phyloP scores from a whole-genome alignment of 2,329 filamentous ascomycete species.

The Aspergillus sp. region DNA sequence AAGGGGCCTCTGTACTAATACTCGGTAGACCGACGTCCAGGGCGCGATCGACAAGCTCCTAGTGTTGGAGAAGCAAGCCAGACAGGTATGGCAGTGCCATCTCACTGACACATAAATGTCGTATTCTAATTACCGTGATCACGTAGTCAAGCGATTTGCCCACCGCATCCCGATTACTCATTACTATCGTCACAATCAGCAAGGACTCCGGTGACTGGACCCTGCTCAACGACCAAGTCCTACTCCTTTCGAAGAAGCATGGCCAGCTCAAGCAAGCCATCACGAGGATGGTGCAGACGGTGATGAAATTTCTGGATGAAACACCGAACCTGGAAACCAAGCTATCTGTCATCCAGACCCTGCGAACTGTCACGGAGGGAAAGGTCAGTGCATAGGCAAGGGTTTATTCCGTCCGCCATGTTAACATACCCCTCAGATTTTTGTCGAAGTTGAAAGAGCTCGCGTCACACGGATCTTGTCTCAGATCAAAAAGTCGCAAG shows the following conservation, averaged over 20 bases:
- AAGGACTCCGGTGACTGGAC: slow-evolving; percentile 92
- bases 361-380: slow-evolving; percentile 95
- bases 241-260: slow-evolving; percentile 98
- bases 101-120: background rate
- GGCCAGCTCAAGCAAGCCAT: slow-evolving; percentile 98
- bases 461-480: slow-evolving; percentile 93
- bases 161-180: slow-evolving; percentile 84
- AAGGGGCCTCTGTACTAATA: slow-evolving; percentile 19
- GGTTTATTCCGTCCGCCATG: background rate
- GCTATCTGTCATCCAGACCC: slow-evolving; percentile 87
- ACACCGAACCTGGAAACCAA: slow-evolving; percentile 85
- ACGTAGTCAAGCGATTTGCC: slow-evolving; percentile 86
- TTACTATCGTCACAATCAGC: slow-evolving; percentile 89
- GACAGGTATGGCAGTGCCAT: slow-evolving; percentile 64
- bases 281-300: slow-evolving; percentile 97
- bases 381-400: slow-evolving; percentile 58
- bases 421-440: slow-evolving; percentile 62
- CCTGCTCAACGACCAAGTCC: slow-evolving; percentile 92
- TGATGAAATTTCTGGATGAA: slow-evolving; percentile 87
- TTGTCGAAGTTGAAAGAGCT: slow-evolving; percentile 96
- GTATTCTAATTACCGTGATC: slow-evolving; percentile 19
- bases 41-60: slow-evolving; percentile 92
- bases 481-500: slow-evolving; percentile 95
- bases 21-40: slow-evolving; percentile 64
- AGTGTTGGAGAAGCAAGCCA: slow-evolving; percentile 89